Evolutionary conservation across 257 asterid species (phyloP), one percentile per base, ranked within the genome.

Genomic region (Lycium barbarum): DNA sequence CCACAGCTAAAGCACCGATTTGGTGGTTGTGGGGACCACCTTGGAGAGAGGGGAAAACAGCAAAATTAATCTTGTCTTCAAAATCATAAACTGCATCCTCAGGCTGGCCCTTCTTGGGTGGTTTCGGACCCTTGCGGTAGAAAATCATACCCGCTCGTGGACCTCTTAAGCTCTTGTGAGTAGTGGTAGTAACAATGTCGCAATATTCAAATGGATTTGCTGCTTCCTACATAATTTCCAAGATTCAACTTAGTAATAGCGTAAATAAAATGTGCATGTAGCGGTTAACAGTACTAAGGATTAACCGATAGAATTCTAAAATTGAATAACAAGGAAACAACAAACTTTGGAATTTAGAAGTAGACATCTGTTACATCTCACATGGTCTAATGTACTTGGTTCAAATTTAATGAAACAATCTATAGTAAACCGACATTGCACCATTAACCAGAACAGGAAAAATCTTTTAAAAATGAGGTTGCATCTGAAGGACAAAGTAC

Each of bases 11-110:
- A 86, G 99, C 99, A 87, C 98, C 99, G 14, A 96, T 96, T 85
- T 96, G 99, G 90, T 96, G 99, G 88, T 96, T 96, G 94, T 96
- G 99, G 17, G 98, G 98, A 71, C 99, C 98, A 14, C 99, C 99
- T 92, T 96, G 99, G 67, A 96, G 97, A 36, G 99, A 89, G 8
- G 99, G 99, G 93, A 95, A 95, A 85, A 94, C 99, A 1, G 99
- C 95, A 88, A 96, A 96, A 88, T 96, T 96, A 88, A 96, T 84
- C 91, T 93, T 93, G 94, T 96, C 98, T 91, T 96, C 99, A 43
- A 96, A 96, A 68, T 94, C 98, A 73, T 96, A 96, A 8, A 90
- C 95, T 0, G 97, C 95, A 90, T 85, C 95, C 87, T 93, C 96
- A 0, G 99, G 98, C 84, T 94, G 93, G 35, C 91, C 93, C 83